Evolutionary conservation across 345 rosid genomes (phyloP).

Genomic region (Citrus trifoliata): DNA sequence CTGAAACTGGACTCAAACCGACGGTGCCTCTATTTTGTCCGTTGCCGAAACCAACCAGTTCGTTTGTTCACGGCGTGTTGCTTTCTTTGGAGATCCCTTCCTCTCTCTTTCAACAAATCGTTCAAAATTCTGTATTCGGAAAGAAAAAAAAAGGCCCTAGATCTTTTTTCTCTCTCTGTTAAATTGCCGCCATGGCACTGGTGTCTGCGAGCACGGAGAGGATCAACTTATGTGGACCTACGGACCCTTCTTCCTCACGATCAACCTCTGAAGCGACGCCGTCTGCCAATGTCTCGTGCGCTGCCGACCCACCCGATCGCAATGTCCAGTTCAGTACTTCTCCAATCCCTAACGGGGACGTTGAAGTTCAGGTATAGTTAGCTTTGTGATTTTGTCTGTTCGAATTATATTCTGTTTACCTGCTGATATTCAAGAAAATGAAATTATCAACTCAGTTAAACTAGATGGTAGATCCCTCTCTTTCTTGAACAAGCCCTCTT

Average conservation of each 20-base stretch:
- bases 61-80: not conserved
- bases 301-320: constrained; percentile 53
- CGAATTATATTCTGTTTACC: not conserved
- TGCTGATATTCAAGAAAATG: not conserved
- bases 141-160: not conserved
- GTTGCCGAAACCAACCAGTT: not conserved
- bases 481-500: not conserved
- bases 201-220: constrained; percentile 35
- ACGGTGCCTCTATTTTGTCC: constrained; percentile 1
- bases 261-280: constrained; percentile 32
- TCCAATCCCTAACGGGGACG: constrained; percentile 42
- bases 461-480: not conserved
- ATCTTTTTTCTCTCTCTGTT: not conserved
- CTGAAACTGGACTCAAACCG: not conserved
- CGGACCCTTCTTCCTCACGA: constrained; percentile 36
- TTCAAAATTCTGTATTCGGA: not conserved
- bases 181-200: constrained; percentile 38
- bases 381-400: not conserved
- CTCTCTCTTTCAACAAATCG: not conserved
- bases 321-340: constrained; percentile 42
- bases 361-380: constrained; percentile 49
- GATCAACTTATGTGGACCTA: constrained; percentile 25
- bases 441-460: not conserved
- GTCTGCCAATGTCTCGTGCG: constrained; percentile 27
- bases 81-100: not conserved